Evolutionary conservation across 805 yeast species (phyloP).

Genomic region (Candida methanosorbosa): DNA sequence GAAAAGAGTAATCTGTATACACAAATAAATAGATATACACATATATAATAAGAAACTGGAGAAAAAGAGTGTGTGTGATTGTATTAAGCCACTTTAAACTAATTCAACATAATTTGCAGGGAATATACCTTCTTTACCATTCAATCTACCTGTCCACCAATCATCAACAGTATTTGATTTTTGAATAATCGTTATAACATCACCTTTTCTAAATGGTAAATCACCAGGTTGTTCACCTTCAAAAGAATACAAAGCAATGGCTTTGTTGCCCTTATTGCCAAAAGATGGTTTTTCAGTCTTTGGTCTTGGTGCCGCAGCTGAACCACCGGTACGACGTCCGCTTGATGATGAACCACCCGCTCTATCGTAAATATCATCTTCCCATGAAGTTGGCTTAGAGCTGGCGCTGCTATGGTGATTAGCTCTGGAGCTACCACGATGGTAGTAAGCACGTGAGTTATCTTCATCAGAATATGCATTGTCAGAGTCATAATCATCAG

Average conservation of each 20-base stretch:
- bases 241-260: constrained; percentile 82
- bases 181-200: constrained; percentile 77
- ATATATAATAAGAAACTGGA: neutral
- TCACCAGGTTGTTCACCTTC: constrained; percentile 94
- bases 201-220: constrained; percentile 89
- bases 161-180: constrained; percentile 86
- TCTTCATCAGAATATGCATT: constrained; percentile 34
- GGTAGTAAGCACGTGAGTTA: constrained; percentile 21
- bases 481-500: constrained; percentile 22
- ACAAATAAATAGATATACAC: constrained; percentile 1
- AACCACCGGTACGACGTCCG: constrained; percentile 21
- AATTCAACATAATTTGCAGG: constrained; percentile 96
- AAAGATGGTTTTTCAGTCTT: constrained; percentile 24
- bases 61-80: too few species aligned
- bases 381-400: constrained; percentile 51
- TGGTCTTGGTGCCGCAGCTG: constrained; percentile 21
- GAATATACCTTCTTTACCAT: constrained; percentile 83
- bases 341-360: constrained; percentile 14
- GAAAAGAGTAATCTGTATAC: neutral
- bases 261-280: constrained; percentile 47
- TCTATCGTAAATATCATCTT: constrained; percentile 76
- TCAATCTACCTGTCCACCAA: constrained; percentile 97
- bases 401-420: constrained; percentile 5
- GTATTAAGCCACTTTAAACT: constrained; percentile 28
- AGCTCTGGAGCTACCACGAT: constrained; percentile 4